Conservation (phyloP, 768 basidiomycete genomes). For the Phlebiopsis gigantea region DNA sequence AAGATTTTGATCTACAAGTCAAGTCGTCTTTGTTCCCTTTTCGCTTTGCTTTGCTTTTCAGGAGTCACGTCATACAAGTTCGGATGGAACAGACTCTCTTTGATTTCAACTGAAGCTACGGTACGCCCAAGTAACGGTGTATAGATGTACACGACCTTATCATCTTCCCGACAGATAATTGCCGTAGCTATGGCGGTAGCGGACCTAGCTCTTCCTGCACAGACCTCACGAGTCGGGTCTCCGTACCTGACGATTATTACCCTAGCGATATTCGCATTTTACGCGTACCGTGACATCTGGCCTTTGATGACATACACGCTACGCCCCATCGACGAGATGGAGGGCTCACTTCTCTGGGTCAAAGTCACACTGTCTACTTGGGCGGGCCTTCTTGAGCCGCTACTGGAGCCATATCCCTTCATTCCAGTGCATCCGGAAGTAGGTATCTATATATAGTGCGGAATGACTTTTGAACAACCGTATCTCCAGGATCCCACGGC, state of each 20-base stretch:
- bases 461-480: not conserved
- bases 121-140: too few species aligned
- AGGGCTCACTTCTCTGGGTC: constrained; percentile 29
- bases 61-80: not conserved
- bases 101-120: too few species aligned
- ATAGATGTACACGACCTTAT: too few species aligned
- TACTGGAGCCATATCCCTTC: constrained; percentile 6
- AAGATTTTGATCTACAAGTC: not conserved
- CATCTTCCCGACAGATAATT: not conserved
- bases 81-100: too few species aligned
- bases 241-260: constrained; percentile 6
- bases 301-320: constrained; percentile 31
- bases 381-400: constrained; percentile 22
- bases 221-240: not conserved
- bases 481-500: constrained; percentile 6
- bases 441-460: not conserved
- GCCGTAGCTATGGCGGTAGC: not conserved
- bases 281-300: constrained; percentile 31
- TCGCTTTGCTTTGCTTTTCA: not conserved
- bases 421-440: constrained; percentile 3
- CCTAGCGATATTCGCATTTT: constrained; percentile 12
- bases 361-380: constrained; percentile 27
- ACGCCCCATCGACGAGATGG: constrained; percentile 27
- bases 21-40: not conserved
- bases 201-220: not conserved